Conservation (phyloP, 768 basidiomycete genomes). For the Xerocomellus chrysenteron region DNA sequence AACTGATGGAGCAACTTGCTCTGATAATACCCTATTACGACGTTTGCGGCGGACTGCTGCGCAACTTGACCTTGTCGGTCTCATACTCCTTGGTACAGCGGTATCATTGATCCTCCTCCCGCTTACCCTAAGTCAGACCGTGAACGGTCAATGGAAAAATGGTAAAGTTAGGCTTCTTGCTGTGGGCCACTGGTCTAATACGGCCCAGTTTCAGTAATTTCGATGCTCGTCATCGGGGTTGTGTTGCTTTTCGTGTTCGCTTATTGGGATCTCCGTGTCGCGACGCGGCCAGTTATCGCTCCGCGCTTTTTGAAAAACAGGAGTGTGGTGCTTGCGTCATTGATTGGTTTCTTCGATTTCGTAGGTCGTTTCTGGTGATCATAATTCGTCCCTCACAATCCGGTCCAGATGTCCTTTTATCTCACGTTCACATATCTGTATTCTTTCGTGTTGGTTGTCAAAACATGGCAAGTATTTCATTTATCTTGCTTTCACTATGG, state of each 20-base stretch:
- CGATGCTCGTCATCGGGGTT: constrained; percentile 49
- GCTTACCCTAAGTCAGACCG: constrained; percentile 46
- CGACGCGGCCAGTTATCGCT: constrained; percentile 60
- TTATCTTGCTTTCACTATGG: not conserved
- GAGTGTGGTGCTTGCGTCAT: constrained; percentile 55
- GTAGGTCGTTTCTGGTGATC: constrained; percentile 27
- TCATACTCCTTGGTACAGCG: constrained; percentile 48
- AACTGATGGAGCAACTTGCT: not conserved
- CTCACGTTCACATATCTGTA: constrained; percentile 74
- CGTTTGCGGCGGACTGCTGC: constrained; percentile 23
- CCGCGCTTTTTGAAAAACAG: constrained; percentile 55
- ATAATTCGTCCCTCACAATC: constrained; percentile 1
- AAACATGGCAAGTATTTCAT: constrained; percentile 40
- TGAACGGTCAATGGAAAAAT: constrained; percentile 44
- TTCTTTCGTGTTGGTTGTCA: constrained; percentile 58
- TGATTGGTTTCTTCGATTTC: constrained; percentile 67
- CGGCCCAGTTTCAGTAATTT: constrained; percentile 46
- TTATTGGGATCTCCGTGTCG: constrained; percentile 49
- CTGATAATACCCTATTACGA: not conserved
- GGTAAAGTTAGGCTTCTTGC: constrained; percentile 26
- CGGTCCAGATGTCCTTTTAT: constrained; percentile 55
- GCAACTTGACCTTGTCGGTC: constrained; percentile 49
- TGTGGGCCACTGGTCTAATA: constrained; percentile 2
- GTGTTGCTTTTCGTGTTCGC: constrained; percentile 42
- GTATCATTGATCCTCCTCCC: constrained; percentile 56